Conservation (phyloP, 2,329 filamentous ascomycete species). For the Scorias spongiosa region DNA sequence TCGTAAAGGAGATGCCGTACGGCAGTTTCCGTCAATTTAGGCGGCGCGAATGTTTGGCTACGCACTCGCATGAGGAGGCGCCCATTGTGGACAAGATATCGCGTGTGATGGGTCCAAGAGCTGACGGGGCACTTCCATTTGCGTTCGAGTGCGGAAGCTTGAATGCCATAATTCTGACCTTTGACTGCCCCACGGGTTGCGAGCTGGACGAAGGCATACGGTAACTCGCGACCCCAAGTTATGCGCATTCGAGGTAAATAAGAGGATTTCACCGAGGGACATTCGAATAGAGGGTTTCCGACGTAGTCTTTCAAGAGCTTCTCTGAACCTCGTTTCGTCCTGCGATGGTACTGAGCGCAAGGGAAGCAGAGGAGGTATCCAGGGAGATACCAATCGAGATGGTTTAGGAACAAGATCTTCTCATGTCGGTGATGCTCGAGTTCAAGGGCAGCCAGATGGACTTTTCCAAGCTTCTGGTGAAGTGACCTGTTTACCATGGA, state of each 20-base stretch:
- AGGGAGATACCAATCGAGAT: conserved; percentile 37
- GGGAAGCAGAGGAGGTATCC: conserved; percentile 44
- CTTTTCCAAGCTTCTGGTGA: conserved; percentile 25
- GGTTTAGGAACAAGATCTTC: conserved; percentile 35
- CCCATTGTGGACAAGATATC: conserved; percentile 37
- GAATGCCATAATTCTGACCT: conserved; percentile 35
- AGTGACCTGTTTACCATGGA: conserved; percentile 35
- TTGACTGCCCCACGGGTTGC: conserved; percentile 23
- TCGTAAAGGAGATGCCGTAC: conserved; percentile 43
- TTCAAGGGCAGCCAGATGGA: conserved; percentile 25
- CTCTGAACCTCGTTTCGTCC: conserved; percentile 38
- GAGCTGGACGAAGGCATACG: conserved; percentile 46
- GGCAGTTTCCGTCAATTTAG: conserved; percentile 33
- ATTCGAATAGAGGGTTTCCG: conserved; percentile 41
- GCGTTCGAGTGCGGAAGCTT: conserved; percentile 31
- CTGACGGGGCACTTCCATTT: conserved; percentile 38
- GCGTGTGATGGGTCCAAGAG: conserved; percentile 40
- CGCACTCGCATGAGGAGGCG: conserved; percentile 44
- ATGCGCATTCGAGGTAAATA: conserved; percentile 38
- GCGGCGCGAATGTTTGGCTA: conserved; percentile 36
- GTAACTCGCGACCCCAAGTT: conserved; percentile 38
- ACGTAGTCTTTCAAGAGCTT: conserved; percentile 37
- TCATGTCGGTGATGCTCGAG: conserved; percentile 29
- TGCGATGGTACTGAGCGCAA: conserved; percentile 40
- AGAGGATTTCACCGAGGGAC: conserved; percentile 37